Evolutionary conservation across 306 rosid genomes (phyloP).

Genomic region (Aeschynomene evenia): DNA sequence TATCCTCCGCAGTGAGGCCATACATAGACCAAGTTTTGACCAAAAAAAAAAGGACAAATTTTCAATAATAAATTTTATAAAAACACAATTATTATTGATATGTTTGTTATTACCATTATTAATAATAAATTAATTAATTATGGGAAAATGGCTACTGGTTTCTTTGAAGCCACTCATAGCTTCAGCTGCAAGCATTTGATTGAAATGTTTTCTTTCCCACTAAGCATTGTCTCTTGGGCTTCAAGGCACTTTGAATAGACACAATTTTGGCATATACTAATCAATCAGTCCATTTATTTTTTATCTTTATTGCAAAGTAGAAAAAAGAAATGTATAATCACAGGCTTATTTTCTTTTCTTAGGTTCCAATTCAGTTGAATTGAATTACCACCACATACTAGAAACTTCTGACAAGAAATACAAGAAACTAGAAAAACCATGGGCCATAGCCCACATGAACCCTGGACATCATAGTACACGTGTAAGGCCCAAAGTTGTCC

Average conservation of each 20-base stretch:
- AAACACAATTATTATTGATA: background rate
- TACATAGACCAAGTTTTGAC: too few relatives aligned
- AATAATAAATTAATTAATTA: too few relatives aligned
- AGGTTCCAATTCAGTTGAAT: too few relatives aligned
- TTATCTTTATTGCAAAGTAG: background rate
- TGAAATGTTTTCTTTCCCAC: constrained; percentile 17
- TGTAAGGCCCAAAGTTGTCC: background rate
- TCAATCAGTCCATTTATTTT: background rate
- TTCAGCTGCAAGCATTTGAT: constrained; percentile 1
- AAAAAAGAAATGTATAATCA: background rate
- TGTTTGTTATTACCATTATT: background rate
- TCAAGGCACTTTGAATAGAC: constrained; percentile 6
- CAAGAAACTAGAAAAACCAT: too few relatives aligned
- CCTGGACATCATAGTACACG: background rate
- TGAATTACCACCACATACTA: background rate
- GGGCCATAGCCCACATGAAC: background rate
- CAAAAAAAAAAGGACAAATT: background rate
- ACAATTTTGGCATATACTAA: background rate
- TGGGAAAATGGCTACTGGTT: background rate
- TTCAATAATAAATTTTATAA: background rate
- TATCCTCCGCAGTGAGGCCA: too few relatives aligned
- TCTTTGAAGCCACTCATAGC: background rate
- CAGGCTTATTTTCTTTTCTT: too few relatives aligned
- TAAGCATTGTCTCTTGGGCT: constrained; percentile 5
- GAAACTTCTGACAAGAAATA: too few relatives aligned